Base-by-base conservation (phyloP, 2,329 filamentous ascomycete species). In the Ophiocordyceps polyrhachis-furcata region DNA sequence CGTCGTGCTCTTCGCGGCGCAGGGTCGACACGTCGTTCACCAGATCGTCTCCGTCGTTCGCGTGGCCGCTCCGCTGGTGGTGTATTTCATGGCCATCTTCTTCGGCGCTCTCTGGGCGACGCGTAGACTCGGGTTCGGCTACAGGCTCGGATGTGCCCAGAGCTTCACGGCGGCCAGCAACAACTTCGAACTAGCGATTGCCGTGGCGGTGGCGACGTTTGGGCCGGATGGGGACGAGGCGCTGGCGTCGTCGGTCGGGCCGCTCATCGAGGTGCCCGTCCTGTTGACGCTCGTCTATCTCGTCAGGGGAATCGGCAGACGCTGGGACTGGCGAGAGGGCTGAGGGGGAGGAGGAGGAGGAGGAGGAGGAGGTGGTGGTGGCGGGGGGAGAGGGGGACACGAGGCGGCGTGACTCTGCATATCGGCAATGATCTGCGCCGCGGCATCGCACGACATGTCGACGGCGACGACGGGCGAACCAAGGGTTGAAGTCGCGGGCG, bases 101-200 rank as follows among this genome's bases (percentile, higher is more conserved):
- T 74, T 76, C 42, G 53, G 67, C 2, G 91, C 84, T 0, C 64
- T 91, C 1, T 66, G 65, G 40, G 62, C 79, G 2, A 71, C 76
- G 3, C 67, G 70, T 43, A 70, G 67, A n/a, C 62, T 81, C n/a
- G 81, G 84, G 0, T 87, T 87, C 47, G 76, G 75, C 0, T 93
- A 93, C 56, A 70, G 70, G 32, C 58, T 87, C 1, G 71, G 73
- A 1, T 70, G 73, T 12, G 89, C 85, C 2, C 85, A 93, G 62
- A 87, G 83, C 56, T 91, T 93, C 54, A 93, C 84, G 0, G 88
- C 85, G 0, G 83, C 84, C 1, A 93, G 86, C 58, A 94, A 94
- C 56, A 93, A 94, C 57, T 94, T 94, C 55, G 87, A 94, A 64
- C 65, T 94, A 21, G 85, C 87, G 0, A 93, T 94, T 61, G 86